These are phyloP conservation scores for Sporothrix pseudoabietina DNA, from an alignment of 2,329 filamentous ascomycete genomes.

Conservation along the genomic window DNA sequence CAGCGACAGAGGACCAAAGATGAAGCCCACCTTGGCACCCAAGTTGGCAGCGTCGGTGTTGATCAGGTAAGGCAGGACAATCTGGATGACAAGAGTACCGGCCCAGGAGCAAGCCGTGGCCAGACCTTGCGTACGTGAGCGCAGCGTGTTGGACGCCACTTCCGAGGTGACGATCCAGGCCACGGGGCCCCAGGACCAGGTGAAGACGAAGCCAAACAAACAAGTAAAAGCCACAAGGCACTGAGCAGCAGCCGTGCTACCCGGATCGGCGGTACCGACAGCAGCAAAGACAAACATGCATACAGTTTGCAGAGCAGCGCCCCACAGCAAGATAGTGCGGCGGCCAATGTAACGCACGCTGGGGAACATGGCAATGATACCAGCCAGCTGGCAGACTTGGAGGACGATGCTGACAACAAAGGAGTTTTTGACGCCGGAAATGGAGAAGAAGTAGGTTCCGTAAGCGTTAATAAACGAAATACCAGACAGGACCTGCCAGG, in stretches of 20 bases:
- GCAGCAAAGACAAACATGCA: slow-evolving; percentile 1
- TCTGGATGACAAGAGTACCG: neutral
- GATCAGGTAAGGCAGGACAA: slow-evolving; percentile 34
- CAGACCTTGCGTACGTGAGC: slow-evolving; percentile 7
- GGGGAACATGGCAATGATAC: slow-evolving; percentile 10
- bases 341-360: slow-evolving; percentile 1
- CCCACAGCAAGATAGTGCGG: neutral
- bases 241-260: slow-evolving; percentile 4
- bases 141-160: slow-evolving; percentile 22
- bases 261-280: neutral
- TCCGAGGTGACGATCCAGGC: slow-evolving; percentile 9
- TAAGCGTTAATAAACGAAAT: slow-evolving; percentile 47
- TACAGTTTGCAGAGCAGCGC: neutral
- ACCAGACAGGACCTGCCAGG: slow-evolving; percentile 34
- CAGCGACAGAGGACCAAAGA: slow-evolving; percentile 42
- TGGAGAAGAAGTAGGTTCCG: slow-evolving; percentile 18
- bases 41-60: slow-evolving; percentile 38
- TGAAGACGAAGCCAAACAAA: slow-evolving; percentile 17
- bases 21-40: slow-evolving; percentile 44
- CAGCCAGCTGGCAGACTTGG: neutral
- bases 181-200: slow-evolving; percentile 22
- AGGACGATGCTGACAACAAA: slow-evolving; percentile 3
- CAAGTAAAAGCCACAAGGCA: slow-evolving; percentile 1
- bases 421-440: neutral
- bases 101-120: slow-evolving; percentile 13